Conservation (phyloP, 2,329 filamentous ascomycete species). For the Helicocarpus griseus region DNA sequence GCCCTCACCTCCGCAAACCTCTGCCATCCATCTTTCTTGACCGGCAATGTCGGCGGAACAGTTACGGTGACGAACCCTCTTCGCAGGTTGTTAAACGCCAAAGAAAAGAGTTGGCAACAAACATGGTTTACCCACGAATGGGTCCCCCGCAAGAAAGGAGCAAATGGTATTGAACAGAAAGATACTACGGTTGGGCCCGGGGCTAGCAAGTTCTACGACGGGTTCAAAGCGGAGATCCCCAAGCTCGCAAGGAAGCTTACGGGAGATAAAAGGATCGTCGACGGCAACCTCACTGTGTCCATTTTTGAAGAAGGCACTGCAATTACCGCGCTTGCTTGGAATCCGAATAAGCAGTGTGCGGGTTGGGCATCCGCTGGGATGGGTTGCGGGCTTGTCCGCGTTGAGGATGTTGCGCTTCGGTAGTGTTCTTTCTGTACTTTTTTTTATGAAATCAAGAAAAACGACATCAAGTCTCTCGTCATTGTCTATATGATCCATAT, state of each 20-base stretch:
- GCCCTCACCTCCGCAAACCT: conserved; percentile 26
- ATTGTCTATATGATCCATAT: background rate
- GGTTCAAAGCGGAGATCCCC: conserved; percentile 31
- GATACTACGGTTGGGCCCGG: conserved; percentile 18
- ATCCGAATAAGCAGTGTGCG: conserved; percentile 55
- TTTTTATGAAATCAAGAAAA: no score
- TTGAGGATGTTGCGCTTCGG: conserved; percentile 53
- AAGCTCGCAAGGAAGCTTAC: conserved; percentile 23
- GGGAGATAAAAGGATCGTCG: conserved; percentile 23
- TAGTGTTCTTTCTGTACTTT: no score
- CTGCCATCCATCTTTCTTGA: conserved; percentile 45
- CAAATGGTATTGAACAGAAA: conserved; percentile 3
- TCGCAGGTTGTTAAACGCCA: conserved; percentile 40
- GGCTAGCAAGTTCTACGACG: conserved; percentile 35
- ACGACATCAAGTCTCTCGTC: no score
- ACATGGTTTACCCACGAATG: conserved; percentile 52
- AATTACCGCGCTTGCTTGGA: conserved; percentile 56
- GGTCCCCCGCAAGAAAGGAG: conserved; percentile 22
- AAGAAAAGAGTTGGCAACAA: conserved; percentile 44
- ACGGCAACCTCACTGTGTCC: conserved; percentile 27
- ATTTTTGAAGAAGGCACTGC: conserved; percentile 56
- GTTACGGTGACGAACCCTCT: conserved; percentile 45
- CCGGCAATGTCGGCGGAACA: conserved; percentile 43
- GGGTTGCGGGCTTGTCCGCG: conserved; percentile 56
- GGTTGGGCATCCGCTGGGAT: conserved; percentile 59